A percentile compares a stretch with the other conserved stretches of the same genome.
These are phyloP conservation scores for Pyricularia sp. DNA, from an alignment of 2,329 filamentous ascomycete genomes.

Conservation along the genomic window DNA sequence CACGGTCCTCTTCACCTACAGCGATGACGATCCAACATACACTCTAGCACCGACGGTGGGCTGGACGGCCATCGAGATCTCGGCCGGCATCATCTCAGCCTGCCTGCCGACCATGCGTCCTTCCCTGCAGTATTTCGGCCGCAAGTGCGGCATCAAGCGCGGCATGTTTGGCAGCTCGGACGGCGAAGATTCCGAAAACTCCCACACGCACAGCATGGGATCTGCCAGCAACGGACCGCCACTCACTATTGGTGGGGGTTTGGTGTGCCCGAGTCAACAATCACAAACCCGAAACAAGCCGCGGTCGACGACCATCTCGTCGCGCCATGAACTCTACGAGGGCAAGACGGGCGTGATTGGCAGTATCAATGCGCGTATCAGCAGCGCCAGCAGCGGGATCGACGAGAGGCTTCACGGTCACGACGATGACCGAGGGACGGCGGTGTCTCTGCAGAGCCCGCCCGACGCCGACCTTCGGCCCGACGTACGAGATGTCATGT, in stretches of 20 bases:
- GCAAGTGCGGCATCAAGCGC: constrained; percentile 28
- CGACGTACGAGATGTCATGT: background rate
- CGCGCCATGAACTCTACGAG: background rate
- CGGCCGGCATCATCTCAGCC: constrained; percentile 41
- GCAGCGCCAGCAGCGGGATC: background rate
- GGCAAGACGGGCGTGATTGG: background rate
- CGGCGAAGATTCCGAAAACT: background rate
- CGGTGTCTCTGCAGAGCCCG: background rate
- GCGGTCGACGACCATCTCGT: background rate
- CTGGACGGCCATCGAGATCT: constrained; percentile 39
- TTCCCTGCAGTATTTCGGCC: constrained; percentile 26
- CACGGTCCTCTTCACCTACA: constrained; percentile 34
- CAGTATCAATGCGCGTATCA: background rate
- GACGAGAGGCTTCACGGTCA: background rate
- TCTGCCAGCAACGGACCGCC: background rate
- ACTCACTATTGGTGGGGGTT: background rate
- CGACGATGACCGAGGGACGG: background rate
- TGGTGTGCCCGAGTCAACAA: background rate
- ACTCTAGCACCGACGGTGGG: constrained; percentile 33
- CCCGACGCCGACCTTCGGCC: background rate
- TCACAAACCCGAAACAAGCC: background rate
- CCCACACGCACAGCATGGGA: background rate
- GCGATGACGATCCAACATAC: constrained; percentile 29
- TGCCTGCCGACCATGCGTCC: constrained; percentile 43
- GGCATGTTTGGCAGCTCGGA: background rate